These are phyloP conservation scores for Colletotrichum gloeosporioides DNA, from an alignment of 2,329 filamentous ascomycete species.

Conservation along the genomic window DNA sequence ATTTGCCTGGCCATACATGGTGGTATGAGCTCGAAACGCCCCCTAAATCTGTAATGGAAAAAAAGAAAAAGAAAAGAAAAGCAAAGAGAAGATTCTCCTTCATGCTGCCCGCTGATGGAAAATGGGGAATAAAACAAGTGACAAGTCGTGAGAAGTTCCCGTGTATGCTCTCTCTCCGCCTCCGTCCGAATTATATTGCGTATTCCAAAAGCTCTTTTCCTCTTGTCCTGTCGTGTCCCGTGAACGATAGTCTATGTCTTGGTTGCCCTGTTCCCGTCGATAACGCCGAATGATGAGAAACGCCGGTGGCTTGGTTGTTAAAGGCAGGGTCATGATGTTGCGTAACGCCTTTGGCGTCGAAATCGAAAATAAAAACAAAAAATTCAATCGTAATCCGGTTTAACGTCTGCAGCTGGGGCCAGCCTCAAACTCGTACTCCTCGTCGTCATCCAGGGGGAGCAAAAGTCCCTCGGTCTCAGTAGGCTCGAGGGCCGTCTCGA, in stretches of 20 bases:
- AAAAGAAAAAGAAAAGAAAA: constrained; percentile 7
- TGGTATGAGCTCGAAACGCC: background rate
- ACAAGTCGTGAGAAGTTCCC: constrained; percentile 16
- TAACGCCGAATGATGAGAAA: constrained; percentile 18
- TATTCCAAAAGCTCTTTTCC: background rate
- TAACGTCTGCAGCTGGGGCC: constrained; percentile 12
- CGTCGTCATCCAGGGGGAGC: background rate
- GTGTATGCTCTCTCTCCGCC: background rate
- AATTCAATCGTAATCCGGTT: background rate
- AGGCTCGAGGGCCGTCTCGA: constrained; percentile 40
- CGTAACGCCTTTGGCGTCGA: background rate
- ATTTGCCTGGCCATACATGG: constrained; percentile 1
- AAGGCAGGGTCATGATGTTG: background rate
- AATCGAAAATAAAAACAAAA: background rate
- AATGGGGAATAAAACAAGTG: constrained; percentile 15
- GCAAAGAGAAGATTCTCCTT: background rate
- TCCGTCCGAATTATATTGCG: constrained; percentile 8
- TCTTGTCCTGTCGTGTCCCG: constrained; percentile 8
- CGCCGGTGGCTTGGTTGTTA: background rate
- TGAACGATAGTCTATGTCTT: constrained; percentile 21
- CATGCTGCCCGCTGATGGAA: constrained; percentile 18
- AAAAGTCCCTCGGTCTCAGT: constrained; percentile 17
- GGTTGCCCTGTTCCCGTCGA: constrained; percentile 25
- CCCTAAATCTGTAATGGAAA: background rate
- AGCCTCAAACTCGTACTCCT: background rate